Evolutionary conservation across 2,329 filamentous ascomycete species (phyloP).

Genomic region (Nothomitra cinnamomea): DNA sequence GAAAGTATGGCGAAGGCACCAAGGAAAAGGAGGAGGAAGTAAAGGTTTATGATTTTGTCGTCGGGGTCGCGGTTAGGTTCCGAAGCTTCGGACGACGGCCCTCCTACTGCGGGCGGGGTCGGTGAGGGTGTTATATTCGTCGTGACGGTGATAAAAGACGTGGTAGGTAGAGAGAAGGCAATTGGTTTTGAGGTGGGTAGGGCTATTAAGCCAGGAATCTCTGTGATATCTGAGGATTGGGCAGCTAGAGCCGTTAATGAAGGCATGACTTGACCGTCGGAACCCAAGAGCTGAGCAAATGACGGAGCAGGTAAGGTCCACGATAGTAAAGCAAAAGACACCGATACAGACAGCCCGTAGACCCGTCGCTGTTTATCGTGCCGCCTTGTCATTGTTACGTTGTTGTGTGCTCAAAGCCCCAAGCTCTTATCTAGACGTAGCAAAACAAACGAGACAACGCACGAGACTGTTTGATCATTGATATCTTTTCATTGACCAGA

Average conservation of each 20-base stretch:
- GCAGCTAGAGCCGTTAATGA: not conserved
- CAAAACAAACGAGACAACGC: too few species aligned
- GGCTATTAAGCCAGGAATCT: not conserved
- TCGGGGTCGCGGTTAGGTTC: not conserved
- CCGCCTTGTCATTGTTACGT: not conserved
- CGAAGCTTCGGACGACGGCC: not conserved
- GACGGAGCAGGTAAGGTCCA: not conserved
- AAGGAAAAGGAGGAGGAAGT: conserved; percentile 5
- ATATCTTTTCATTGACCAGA: too few species aligned
- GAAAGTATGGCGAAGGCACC: not conserved
- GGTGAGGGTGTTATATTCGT: not conserved
- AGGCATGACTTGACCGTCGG: too few species aligned
- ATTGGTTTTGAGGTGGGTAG: not conserved
- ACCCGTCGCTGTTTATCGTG: not conserved
- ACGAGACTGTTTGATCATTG: too few species aligned
- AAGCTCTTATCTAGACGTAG: too few species aligned
- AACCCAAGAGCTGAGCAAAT: not conserved
- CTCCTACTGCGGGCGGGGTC: not conserved
- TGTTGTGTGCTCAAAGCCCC: too few species aligned
- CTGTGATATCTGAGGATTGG: not conserved
- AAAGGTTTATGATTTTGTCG: not conserved
- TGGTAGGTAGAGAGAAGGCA: not conserved
- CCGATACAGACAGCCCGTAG: not conserved
- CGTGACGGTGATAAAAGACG: not conserved
- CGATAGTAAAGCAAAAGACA: not conserved